Conservation (phyloP, 305 asterid genomes). For the Rubia occidens region DNA sequence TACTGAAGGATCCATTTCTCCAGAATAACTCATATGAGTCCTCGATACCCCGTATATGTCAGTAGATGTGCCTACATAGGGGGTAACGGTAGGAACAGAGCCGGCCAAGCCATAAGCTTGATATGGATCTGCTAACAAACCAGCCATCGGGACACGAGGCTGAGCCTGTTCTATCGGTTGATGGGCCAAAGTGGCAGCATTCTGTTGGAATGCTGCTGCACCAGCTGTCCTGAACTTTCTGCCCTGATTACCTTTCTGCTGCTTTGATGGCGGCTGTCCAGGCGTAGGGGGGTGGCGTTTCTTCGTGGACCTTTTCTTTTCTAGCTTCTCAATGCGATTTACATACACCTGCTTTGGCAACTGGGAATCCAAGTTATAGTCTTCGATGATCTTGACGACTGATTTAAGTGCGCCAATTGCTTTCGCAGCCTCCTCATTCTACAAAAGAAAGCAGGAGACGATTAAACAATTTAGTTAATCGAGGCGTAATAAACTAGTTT, state of each 20-base stretch:
- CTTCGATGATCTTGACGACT: conserved; percentile 46
- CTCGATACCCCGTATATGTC: conserved; percentile 37
- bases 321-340: conserved; percentile 37
- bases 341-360: conserved; percentile 38
- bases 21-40: conserved; percentile 28
- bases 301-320: conserved; percentile 36
- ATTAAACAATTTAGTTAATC: not conserved
- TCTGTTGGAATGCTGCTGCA: conserved; percentile 8
- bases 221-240: conserved; percentile 12
- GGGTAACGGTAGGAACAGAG: conserved; percentile 27
- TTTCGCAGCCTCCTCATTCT: conserved; percentile 47
- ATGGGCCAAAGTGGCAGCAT: conserved; percentile 8
- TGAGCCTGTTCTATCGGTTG: conserved; percentile 28
- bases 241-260: conserved; percentile 11
- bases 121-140: conserved; percentile 37
- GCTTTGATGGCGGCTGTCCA: conserved; percentile 15
- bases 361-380: conserved; percentile 40
- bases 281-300: conserved; percentile 25
- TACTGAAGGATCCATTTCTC: conserved; percentile 32
- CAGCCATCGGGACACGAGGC: conserved; percentile 29
- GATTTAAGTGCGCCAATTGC: conserved; percentile 48
- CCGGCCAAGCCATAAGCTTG: conserved; percentile 33
- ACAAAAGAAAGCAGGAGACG: conserved; percentile 17
- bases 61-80: conserved; percentile 37
- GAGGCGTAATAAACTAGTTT: not conserved